Percentiles rank a stretch among this genome's conserved stretches.
Conservation (phyloP, 2,329 filamentous ascomycete species). For the Fusarium hainanense region DNA sequence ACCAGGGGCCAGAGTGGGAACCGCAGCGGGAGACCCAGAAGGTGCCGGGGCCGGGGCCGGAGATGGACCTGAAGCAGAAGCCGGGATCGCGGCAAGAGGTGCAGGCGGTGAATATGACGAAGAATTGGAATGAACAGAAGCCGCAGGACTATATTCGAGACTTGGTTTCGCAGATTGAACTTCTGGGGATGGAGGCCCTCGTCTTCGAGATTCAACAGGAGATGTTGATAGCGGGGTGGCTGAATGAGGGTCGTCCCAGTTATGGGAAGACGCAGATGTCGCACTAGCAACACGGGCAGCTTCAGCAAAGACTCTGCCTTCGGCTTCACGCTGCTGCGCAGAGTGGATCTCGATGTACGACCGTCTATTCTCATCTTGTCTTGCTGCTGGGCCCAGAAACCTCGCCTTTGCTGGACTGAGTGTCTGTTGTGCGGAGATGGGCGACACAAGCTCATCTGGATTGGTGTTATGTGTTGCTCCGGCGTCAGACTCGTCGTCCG, state of each 20-base stretch:
- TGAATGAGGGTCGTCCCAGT: constrained; percentile 50
- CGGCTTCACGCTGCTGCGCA: constrained; percentile 70
- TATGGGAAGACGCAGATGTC: constrained; percentile 48
- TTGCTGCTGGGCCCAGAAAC: constrained; percentile 55
- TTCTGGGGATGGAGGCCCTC: constrained; percentile 46
- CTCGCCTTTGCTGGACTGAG: constrained; percentile 55
- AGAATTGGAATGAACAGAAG: constrained; percentile 50
- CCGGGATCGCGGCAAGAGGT: constrained; percentile 20
- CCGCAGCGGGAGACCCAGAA: constrained; percentile 1
- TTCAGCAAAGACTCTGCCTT: constrained; percentile 68
- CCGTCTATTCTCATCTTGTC: constrained; percentile 64
- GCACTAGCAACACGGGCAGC: constrained; percentile 54
- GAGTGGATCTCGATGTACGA: constrained; percentile 69
- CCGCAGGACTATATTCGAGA: constrained; percentile 57
- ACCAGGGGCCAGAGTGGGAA: neutral
- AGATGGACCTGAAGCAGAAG: constrained; percentile 5
- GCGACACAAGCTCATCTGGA: constrained; percentile 34
- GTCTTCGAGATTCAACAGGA: constrained; percentile 40
- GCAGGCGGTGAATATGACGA: constrained; percentile 47
- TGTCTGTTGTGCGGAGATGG: constrained; percentile 32
- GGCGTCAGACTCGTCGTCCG: constrained; percentile 34
- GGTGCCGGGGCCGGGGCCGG: constrained; percentile 2
- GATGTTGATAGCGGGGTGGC: constrained; percentile 42
- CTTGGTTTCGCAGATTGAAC: constrained; percentile 38
- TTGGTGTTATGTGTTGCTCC: constrained; percentile 25